Evolutionary conservation across 1,139 yeast species (phyloP), one percentile per base, ranked within the genome.

Genomic region (Nakaseomyces kungkrabaensis): DNA sequence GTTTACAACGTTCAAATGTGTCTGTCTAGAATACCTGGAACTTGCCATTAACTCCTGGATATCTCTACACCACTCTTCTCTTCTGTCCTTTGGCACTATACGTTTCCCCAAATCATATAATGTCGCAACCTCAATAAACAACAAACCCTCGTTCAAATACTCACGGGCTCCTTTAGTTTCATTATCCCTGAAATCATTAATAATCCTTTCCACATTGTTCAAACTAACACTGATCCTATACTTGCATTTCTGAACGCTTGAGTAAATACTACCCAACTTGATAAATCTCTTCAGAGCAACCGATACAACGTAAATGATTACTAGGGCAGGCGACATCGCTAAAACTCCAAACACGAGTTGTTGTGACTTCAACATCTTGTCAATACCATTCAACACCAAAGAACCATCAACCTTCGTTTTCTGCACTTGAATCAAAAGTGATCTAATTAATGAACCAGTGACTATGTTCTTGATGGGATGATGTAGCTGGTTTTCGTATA

Each of bases 391-490:
- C 54, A 92, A 78, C 0, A 96, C 97, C 7, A 89, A 73, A 34
- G 87, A 92, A 3, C 96, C 96, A 65, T 92, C 98, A 11, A 92
- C 97, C 68, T 92, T 92, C 11, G 96, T 85, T 68, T 92, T 92
- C 65, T 92, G 98, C 8, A 92, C 73, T 67, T 92, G 97, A 53
- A 92, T 90, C 59, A 92, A 69, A 45, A 92, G 68, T 10, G 92
- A 81, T 48, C 96, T 75, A 7, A 89, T 69, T 55, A 92, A 74
- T 48, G 82, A 78, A 3, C 97, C 98, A 7, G 72, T 69, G 4
- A 80, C 50, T 4, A 87, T 56, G 38, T 84, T 81, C 52, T 72
- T 75, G 48, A 89, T 66, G 0, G 97, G 97, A 9, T 74, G 68
- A 54, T 80, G 78, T 52, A 92, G 71, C 59, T 89, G 94, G 34